Conservation (phyloP, 129 eudicot species). For the Rutidosis leptorrhynchoides region DNA sequence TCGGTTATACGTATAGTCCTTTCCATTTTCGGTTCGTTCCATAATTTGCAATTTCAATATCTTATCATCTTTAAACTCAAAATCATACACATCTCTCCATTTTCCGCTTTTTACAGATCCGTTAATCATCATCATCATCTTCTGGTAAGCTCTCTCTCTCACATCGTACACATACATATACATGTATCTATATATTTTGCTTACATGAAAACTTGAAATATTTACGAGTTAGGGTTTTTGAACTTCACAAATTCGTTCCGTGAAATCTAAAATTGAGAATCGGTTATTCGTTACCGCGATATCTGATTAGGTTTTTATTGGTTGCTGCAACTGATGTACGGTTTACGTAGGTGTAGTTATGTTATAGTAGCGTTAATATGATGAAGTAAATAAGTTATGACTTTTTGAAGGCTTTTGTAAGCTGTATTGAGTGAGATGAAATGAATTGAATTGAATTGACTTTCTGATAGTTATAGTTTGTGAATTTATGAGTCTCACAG, state of each 20-base stretch:
- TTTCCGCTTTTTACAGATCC: slow-evolving; percentile 25
- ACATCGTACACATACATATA: not conserved
- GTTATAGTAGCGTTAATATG: no score
- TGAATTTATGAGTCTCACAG: slow-evolving; percentile 4
- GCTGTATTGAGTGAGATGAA: slow-evolving; percentile 5
- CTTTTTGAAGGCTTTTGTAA: slow-evolving; percentile 10
- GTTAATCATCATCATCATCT: slow-evolving; percentile 12
- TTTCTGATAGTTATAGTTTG: not conserved
- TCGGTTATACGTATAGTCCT: not conserved
- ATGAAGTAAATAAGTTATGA: not conserved
- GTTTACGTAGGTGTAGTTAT: not conserved
- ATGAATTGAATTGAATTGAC: slow-evolving; percentile 23
- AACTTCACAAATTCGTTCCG: slow-evolving; percentile 5
- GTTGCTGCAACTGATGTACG: not conserved
- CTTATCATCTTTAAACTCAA: slow-evolving; percentile 35
- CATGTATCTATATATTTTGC: slow-evolving; percentile 6
- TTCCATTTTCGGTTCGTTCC: slow-evolving; percentile 23
- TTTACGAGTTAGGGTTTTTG: slow-evolving; percentile 31
- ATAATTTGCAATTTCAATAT: slow-evolving; percentile 1
- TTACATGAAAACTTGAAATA: slow-evolving; percentile 12
- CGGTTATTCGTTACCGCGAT: slow-evolving; percentile 4
- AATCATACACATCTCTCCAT: slow-evolving; percentile 20
- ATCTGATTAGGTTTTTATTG: slow-evolving; percentile 7
- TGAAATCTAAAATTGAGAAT: not conserved
- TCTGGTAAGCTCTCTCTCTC: slow-evolving; percentile 23